Evolutionary conservation across 495 filamentous ascomycete species (phyloP), one percentile per base, ranked within the genome.

Genomic region (Cercophora sp.): DNA sequence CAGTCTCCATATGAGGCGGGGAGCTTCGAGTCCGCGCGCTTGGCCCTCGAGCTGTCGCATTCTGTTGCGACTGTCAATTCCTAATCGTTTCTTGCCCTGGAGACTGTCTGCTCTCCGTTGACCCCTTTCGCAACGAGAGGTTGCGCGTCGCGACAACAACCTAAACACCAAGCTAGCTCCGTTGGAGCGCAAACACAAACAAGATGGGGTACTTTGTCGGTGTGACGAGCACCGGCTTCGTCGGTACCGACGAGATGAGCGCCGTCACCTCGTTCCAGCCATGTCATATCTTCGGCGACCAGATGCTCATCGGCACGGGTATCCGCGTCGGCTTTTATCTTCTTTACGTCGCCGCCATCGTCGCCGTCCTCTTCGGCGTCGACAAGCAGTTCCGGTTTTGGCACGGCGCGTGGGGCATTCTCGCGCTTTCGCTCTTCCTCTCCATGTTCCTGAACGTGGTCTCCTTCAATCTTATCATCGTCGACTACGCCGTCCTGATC

Each of bases 221-320:
- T 15, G 20, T 63, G 31, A 61, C 64, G 13, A 51, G 49, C 43
- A 67, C 64, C 15, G 55, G 56, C 42, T 67, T 64, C 57, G 59
- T 67, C 32, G 64, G 58, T 26, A 60, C 58, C 50, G 59, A 53
- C 52, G 64, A 62, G 48, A 27, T 58, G 59, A 55, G 51, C 50
- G 64, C 61, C 31, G 64, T 62, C 16, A 60, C 61, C 26, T 64
- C 61, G 5, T 67, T 51, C 54, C 44, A 44, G 41, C 64, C 64
- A 35, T 67, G 64, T 26, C 64, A 67, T 43, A 62, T 64, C 40
- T 67, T 67, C 24, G 64, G 64, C 29, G 61, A 67, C 57, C 61
- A 63, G 56, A 63, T 61, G 58, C 61, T 67, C 37, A 64, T 64
- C 50, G 64, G 64, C 32, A 35, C 49, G 25, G 64, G 64, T 45